Percentiles rank a stretch among this genome's conserved stretches.
These are phyloP conservation scores for Clonostachys sp. DNA, from an alignment of 2,329 filamentous ascomycete genomes.

Conservation along the genomic window DNA sequence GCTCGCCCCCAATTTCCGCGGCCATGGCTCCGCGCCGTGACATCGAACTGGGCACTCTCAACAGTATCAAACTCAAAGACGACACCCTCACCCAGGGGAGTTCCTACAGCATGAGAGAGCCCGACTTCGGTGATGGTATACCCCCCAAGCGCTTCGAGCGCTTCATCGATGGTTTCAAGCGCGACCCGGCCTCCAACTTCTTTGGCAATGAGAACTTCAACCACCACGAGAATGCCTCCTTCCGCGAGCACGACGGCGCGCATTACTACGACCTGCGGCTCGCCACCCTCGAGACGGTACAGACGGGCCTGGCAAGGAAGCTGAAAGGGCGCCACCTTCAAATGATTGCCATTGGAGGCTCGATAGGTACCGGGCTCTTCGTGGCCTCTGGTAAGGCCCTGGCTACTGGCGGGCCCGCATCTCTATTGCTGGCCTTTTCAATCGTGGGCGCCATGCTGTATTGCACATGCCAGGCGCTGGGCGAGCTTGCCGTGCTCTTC, in stretches of 20 bases:
- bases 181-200: conserved; percentile 48
- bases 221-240: conserved; percentile 20
- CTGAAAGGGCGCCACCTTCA: conserved; percentile 84
- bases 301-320: conserved; percentile 69
- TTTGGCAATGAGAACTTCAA: conserved; percentile 37
- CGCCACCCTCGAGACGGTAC: conserved; percentile 69
- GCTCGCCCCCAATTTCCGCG: not conserved
- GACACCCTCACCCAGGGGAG: conserved; percentile 47
- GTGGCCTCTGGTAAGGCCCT: conserved; percentile 75
- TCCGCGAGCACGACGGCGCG: conserved; percentile 26
- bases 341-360: conserved; percentile 96
- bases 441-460: conserved; percentile 86
- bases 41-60: conserved; percentile 53
- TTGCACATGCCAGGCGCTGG: conserved; percentile 85
- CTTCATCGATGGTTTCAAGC: conserved; percentile 59
- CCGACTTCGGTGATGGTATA: conserved; percentile 33
- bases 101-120: conserved; percentile 46
- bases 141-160: conserved; percentile 27
- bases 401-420: conserved; percentile 69
- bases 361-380: conserved; percentile 84
- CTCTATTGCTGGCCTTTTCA: conserved; percentile 70
- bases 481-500: conserved; percentile 86
- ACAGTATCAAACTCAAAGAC: conserved; percentile 53
- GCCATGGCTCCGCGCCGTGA: conserved; percentile 32
- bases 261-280: conserved; percentile 52